phyloP scores from a whole-genome alignment of 176 grass and related monocot genomes.

The Carex parvula region DNA sequence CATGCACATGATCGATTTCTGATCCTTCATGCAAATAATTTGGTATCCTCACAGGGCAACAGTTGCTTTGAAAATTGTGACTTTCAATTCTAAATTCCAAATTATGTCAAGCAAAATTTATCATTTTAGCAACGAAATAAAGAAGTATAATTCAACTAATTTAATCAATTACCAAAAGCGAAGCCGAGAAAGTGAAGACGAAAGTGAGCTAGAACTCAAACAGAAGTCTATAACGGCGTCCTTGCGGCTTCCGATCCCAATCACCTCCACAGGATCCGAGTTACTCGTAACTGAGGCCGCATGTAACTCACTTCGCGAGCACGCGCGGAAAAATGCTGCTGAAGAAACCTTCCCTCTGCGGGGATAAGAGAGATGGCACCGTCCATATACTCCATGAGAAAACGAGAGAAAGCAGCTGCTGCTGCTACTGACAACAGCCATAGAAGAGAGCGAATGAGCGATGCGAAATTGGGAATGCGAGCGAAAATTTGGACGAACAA shows the following conservation, averaged over 20 bases:
- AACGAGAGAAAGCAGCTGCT: constrained; percentile 30
- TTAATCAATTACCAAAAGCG: constrained; percentile 63
- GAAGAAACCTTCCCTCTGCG: constrained; percentile 14
- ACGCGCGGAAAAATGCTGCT: not conserved
- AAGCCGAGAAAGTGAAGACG: constrained; percentile 55
- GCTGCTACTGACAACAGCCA: constrained; percentile 35
- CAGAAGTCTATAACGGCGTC: constrained; percentile 87
- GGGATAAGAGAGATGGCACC: constrained; percentile 8
- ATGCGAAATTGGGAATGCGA: not conserved
- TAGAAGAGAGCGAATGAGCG: not conserved
- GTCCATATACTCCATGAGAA: constrained; percentile 3
- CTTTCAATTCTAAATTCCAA: not conserved
- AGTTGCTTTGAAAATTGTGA: not conserved
- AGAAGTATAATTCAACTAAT: not conserved
- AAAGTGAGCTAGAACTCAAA: constrained; percentile 54
- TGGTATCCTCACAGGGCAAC: not conserved
- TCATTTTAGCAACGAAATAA: not conserved
- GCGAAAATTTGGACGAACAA: not conserved
- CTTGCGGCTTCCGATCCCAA: constrained; percentile 83
- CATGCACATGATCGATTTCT: not conserved
- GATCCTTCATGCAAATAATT: not conserved
- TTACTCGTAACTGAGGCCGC: not conserved
- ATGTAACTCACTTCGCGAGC: not conserved
- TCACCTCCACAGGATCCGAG: constrained; percentile 70
- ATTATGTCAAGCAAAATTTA: not conserved